These are phyloP conservation scores for Volvox africanus DNA, from an alignment of 139 green algal genomes.

Conservation along the genomic window DNA sequence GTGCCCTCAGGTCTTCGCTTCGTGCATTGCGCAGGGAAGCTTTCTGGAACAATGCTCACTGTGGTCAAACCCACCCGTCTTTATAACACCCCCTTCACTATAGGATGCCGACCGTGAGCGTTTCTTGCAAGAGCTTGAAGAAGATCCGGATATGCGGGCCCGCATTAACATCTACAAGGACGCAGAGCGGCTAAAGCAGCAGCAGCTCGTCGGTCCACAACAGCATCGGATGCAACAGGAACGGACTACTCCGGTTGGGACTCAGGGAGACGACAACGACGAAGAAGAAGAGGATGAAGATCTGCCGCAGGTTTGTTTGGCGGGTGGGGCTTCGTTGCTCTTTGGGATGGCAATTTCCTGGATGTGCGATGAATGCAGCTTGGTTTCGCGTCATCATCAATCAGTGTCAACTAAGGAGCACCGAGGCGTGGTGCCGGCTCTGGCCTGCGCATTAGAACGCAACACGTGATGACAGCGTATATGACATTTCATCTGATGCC, in stretches of 20 bases:
- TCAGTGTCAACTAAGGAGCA: no score
- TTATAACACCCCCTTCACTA: no score
- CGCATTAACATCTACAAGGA: conserved; percentile 67
- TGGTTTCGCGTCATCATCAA: not conserved
- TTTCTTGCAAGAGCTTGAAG: conserved; percentile 84
- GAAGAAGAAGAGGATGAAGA: conserved; percentile 70
- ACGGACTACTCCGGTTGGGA: not conserved
- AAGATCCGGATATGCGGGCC: conserved; percentile 66
- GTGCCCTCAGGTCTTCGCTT: no score
- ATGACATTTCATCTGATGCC: not conserved
- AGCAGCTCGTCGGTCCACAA: conserved; percentile 15
- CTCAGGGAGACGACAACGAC: conserved; percentile 27
- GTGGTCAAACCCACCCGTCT: no score
- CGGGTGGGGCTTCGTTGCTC: not conserved
- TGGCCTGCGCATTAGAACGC: not conserved
- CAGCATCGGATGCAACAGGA: conserved; percentile 22
- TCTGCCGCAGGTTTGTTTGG: conserved; percentile 53
- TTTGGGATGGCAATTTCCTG: not conserved
- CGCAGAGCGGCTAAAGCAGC: conserved; percentile 32
- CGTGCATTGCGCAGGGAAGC: no score
- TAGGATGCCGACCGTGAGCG: conserved; percentile 81
- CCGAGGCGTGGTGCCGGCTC: not conserved
- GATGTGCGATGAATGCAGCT: not conserved
- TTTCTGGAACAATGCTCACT: no score
- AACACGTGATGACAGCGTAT: not conserved